Evolutionary conservation across 345 rosid genomes (phyloP).

Genomic region (Firmiana major): DNA sequence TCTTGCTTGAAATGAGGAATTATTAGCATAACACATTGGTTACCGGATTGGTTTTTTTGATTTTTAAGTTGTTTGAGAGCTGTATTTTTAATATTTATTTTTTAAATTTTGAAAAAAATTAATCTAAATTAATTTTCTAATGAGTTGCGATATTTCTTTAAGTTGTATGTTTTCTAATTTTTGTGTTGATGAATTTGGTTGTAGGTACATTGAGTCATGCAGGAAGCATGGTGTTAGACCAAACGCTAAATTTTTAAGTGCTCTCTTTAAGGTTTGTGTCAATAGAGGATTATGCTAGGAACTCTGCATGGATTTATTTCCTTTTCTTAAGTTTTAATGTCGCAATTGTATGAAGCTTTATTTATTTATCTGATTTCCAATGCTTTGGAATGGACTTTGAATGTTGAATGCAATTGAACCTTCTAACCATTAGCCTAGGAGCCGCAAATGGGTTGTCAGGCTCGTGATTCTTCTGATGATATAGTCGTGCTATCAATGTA

Average conservation of each 20-base stretch:
- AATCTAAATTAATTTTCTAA: not conserved
- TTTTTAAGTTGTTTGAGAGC: not conserved
- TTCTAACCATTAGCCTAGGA: not conserved
- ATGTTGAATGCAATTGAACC: not conserved
- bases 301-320: not conserved
- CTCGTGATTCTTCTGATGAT: not conserved
- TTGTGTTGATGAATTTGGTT: constrained; percentile 15
- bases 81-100: not conserved
- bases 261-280: constrained; percentile 61
- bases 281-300: not conserved
- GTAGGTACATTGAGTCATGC: constrained; percentile 68
- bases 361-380: not conserved
- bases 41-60: not conserved
- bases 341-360: not conserved
- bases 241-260: constrained; percentile 45
- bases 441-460: not conserved
- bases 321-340: not conserved
- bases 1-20: not conserved
- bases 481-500: not conserved
- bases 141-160: not conserved
- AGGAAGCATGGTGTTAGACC: constrained; percentile 50
- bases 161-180: not conserved
- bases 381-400: not conserved
- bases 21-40: not conserved
- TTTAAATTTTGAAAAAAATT: not conserved